Conservation (phyloP, 495 filamentous ascomycete genomes). For the Mycothermus thermophilus region DNA sequence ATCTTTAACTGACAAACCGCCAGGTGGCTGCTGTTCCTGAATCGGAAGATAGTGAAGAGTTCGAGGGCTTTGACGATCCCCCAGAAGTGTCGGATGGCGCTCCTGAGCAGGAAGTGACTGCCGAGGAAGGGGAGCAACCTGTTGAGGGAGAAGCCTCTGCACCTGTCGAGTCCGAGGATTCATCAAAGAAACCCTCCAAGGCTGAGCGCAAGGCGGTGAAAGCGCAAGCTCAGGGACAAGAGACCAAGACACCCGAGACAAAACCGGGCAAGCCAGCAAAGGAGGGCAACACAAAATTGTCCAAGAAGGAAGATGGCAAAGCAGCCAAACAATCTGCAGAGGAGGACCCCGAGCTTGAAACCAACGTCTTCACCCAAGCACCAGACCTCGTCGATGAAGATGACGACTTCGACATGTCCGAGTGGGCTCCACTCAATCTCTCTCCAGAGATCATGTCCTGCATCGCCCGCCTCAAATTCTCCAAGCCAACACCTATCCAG, state of each 20-base stretch:
- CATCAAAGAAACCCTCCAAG: constrained; percentile 1
- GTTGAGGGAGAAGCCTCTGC: background rate
- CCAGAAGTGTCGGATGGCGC: constrained; percentile 8
- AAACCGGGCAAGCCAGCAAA: constrained; percentile 8
- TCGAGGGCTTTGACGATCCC: constrained; percentile 41
- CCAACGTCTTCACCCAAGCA: constrained; percentile 28
- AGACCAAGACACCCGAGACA: constrained; percentile 9
- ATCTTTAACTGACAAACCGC: background rate
- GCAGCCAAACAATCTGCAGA: constrained; percentile 22
- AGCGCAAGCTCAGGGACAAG: constrained; percentile 10
- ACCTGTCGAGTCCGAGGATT: background rate
- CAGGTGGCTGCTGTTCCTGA: constrained; percentile 12
- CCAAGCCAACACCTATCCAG: constrained; percentile 71
- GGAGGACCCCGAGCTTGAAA: constrained; percentile 26
- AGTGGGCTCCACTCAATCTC: constrained; percentile 59
- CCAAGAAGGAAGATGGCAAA: constrained; percentile 19
- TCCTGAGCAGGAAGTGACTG: constrained; percentile 2
- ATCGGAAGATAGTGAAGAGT: constrained; percentile 28
- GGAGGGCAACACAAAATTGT: constrained; percentile 16
- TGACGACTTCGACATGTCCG: constrained; percentile 47
- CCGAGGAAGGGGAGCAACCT: too few relatives aligned
- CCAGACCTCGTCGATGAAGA: constrained; percentile 29
- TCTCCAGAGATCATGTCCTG: constrained; percentile 53
- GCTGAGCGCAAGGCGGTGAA: constrained; percentile 3
- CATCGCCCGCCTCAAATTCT: constrained; percentile 65